Percentiles rank a stretch among this genome's conserved stretches.
phyloP scores from a whole-genome alignment of 139 green algal species.

The Chlamydomonas schloesseri region DNA sequence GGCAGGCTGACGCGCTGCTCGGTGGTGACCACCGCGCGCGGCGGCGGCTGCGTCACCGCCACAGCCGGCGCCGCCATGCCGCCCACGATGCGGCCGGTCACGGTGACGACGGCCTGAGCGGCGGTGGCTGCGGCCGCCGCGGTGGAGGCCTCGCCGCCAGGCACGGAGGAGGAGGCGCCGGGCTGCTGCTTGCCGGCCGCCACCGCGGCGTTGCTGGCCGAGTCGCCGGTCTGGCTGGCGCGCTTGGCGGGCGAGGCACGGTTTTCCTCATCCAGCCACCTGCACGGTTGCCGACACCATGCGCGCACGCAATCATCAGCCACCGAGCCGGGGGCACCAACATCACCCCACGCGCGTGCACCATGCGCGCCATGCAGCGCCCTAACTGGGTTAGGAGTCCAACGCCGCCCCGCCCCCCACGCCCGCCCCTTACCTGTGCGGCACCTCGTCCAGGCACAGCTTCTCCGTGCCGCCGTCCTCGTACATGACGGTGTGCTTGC shows the following conservation, averaged over 20 bases:
- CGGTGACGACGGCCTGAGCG: neutral
- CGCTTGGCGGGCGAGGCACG: neutral
- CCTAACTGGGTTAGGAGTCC: too few relatives aligned
- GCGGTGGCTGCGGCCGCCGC: neutral
- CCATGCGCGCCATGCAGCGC: too few relatives aligned
- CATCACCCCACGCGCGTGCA: too few relatives aligned
- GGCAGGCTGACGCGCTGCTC: conserved; percentile 12
- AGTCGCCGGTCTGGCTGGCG: neutral
- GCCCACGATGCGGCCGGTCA: neutral
- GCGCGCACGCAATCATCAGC: too few relatives aligned
- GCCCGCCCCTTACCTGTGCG: conserved; percentile 8
- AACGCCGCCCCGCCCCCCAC: too few relatives aligned
- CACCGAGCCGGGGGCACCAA: too few relatives aligned
- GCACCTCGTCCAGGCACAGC: conserved; percentile 64
- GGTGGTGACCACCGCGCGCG: neutral
- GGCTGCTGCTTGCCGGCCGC: neutral
- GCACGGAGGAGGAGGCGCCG: neutral
- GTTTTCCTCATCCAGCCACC: conserved; percentile 13
- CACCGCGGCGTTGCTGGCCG: too few relatives aligned
- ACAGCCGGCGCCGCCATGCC: neutral
- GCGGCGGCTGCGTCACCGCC: neutral
- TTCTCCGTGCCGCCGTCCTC: conserved; percentile 81
- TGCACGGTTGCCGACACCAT: too few relatives aligned
- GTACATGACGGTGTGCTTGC: conserved; percentile 81
- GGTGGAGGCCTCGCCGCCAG: neutral